Evolutionary conservation across 1,284 basidiomycete genomes (phyloP), one percentile per base, ranked within the genome.

Genomic region (Puccinia coronata): DNA sequence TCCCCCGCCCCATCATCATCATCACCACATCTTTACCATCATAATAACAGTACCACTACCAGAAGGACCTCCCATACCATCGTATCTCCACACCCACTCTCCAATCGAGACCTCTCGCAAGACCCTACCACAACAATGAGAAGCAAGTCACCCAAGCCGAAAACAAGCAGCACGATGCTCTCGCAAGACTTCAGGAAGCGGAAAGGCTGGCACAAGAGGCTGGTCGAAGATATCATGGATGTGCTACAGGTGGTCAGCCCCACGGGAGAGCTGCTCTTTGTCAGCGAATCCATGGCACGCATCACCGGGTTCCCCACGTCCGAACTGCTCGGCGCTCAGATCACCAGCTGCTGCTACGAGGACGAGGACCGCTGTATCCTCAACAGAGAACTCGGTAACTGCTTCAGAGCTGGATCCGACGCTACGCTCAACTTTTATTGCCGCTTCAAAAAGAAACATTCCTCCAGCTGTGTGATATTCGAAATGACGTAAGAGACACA

Each of bases 401-500:
- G 72, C 47, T 3, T 23, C 14, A 4, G 34, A 9, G 6, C 34
- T 2, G 34, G 25, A 5, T 41, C 55, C n/a, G n/a, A 34, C 9
- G 55, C n/a, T 8, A 25, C 11, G 28, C 12, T 75, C 20, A 39
- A 34, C 14, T 41, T 79, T 41, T 79, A 70, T 57, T 55, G 31
- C 25, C 34, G 76, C 20, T 69, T 79, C 25, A 79, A 53, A 20
- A 55, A 70, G 63, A 70, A 57, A 47, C 36, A 41, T 16, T 41
- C 36, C 70, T 11, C n/a, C 18, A 23, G 31, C 31, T 79, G 31
- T 57, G 23, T 79, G 11, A 70, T 79, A n/a, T 70, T 79, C 20
- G 76, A 79, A 28, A 69, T 79, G 11, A 49, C 28, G 76, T 79
- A 70, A 79, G 76, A 25, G n/a, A n/a, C n/a, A n/a, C n/a, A n/a